These are phyloP conservation scores for Apiospora phragmitis DNA, from an alignment of 2,329 filamentous ascomycete species.

Conservation along the genomic window DNA sequence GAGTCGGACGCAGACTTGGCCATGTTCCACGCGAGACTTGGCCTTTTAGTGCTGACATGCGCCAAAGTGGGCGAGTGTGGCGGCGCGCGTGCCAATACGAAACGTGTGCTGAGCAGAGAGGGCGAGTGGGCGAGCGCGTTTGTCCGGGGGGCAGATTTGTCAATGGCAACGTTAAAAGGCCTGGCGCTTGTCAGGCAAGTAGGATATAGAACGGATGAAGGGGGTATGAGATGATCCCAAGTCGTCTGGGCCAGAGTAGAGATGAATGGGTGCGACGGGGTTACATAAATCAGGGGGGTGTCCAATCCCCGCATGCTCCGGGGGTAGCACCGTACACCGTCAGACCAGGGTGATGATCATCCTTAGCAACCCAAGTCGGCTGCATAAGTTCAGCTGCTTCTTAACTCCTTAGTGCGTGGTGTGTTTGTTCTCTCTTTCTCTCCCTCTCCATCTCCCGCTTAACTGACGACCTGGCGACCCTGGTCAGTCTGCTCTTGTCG, in stretches of 20 bases:
- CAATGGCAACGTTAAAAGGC: neutral
- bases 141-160: neutral
- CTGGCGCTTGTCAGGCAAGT: neutral
- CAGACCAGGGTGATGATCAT: neutral
- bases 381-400: neutral
- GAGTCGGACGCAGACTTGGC: conserved; percentile 6
- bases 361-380: neutral
- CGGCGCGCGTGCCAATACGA: neutral
- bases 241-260: neutral
- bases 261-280: neutral
- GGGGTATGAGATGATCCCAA: neutral
- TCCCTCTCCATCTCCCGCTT: no score
- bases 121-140: neutral
- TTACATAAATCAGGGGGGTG: neutral
- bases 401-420: neutral
- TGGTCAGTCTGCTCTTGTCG: neutral
- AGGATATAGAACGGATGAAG: neutral
- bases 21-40: neutral
- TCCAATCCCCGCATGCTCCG: neutral
- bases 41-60: neutral
- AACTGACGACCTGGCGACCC: no score
- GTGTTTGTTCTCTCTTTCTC: neutral
- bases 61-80: neutral
- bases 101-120: neutral
- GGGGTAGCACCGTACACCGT: neutral